Conservation (phyloP, 2,329 filamentous ascomycete species). For the Beauveria rudraprayagi region DNA sequence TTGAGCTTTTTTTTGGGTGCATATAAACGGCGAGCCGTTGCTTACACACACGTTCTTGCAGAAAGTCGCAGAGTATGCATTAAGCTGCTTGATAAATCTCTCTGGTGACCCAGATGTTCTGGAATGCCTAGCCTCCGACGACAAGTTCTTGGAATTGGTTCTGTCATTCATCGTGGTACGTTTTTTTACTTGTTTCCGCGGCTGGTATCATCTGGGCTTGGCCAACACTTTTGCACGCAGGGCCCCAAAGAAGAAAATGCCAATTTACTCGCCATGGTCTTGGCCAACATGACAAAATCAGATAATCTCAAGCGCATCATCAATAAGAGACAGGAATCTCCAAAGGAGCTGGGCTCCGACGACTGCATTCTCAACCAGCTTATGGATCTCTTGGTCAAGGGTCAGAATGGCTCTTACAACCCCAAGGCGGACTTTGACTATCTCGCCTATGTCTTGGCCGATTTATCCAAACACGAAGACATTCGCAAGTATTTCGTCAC, state of each 20-base stretch:
- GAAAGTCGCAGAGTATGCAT: slow-evolving; percentile 86
- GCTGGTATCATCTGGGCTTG: background rate
- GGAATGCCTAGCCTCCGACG: slow-evolving; percentile 64
- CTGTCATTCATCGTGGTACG: slow-evolving; percentile 66
- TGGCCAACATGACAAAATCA: slow-evolving; percentile 84
- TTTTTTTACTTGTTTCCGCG: slow-evolving; percentile 17
- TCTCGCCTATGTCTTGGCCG: slow-evolving; percentile 87
- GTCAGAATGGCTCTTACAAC: slow-evolving; percentile 75
- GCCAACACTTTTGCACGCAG: slow-evolving; percentile 29
- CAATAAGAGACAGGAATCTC: slow-evolving; percentile 57
- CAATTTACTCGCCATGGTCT: slow-evolving; percentile 80
- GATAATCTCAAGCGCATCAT: slow-evolving; percentile 64
- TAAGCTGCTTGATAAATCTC: slow-evolving; percentile 84
- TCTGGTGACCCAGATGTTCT: slow-evolving; percentile 71
- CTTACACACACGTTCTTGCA: slow-evolving; percentile 55
- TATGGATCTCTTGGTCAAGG: slow-evolving; percentile 93
- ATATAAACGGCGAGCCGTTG: background rate
- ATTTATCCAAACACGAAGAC: slow-evolving; percentile 74
- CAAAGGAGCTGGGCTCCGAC: slow-evolving; percentile 63
- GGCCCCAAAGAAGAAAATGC: slow-evolving; percentile 70
- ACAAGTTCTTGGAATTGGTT: slow-evolving; percentile 69
- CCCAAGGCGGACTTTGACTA: slow-evolving; percentile 84
- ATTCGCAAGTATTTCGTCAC: slow-evolving; percentile 68
- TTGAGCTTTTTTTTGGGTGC: slow-evolving; percentile 8
- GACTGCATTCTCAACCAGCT: slow-evolving; percentile 77